These are phyloP conservation scores for Naganishia vaughanmartiniae DNA, from an alignment of 768 basidiomycete species.

Conservation along the genomic window DNA sequence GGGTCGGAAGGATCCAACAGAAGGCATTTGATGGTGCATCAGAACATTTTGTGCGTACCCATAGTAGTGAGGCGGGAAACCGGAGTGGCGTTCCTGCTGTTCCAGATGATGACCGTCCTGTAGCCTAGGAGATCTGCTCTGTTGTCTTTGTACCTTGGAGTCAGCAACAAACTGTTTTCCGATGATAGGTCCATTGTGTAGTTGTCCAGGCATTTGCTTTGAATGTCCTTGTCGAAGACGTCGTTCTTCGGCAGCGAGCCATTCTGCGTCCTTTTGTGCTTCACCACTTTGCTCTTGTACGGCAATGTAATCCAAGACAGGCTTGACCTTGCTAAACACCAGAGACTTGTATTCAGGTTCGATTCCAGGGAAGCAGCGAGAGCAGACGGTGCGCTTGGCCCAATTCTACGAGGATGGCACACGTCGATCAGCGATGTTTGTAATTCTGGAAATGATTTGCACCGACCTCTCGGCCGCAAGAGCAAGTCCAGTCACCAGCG, in stretches of 20 bases:
- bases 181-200: slow-evolving; percentile 7
- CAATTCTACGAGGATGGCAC: slow-evolving; percentile 28
- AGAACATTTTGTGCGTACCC: neutral
- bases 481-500: slow-evolving; percentile 33
- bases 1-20: neutral
- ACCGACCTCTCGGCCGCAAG: slow-evolving; percentile 32
- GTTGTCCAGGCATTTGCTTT: neutral
- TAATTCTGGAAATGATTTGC: neutral
- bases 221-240: slow-evolving; percentile 7
- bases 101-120: neutral
- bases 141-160: neutral
- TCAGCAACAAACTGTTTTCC: slow-evolving; percentile 22
- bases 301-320: slow-evolving; percentile 27
- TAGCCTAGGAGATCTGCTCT: neutral
- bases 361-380: slow-evolving; percentile 32
- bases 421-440: neutral
- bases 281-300: slow-evolving; percentile 17
- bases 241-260: slow-evolving; percentile 15
- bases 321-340: slow-evolving; percentile 28
- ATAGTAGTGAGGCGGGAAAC: neutral
- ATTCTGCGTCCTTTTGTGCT: slow-evolving; percentile 20
- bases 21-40: neutral
- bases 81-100: neutral
- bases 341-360: slow-evolving; percentile 33
- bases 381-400: slow-evolving; percentile 33